Evolutionary conservation across 176 grass and related monocot genomes (phyloP).

Genomic region (Lolium perenne): DNA sequence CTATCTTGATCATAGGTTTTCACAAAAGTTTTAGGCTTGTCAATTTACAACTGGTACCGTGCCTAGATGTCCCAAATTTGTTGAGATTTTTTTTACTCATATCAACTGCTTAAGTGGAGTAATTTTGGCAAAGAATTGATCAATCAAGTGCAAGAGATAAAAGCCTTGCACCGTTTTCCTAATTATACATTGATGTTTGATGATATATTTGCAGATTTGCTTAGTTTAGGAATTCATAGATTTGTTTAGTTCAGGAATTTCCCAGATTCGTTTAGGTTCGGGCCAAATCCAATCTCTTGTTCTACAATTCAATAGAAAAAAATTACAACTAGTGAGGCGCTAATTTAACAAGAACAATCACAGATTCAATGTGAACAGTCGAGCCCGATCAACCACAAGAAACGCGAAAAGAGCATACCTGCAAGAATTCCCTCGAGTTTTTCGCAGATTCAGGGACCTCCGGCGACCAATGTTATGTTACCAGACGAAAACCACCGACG

Average conservation of each 20-base stretch:
- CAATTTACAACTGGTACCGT: not conserved
- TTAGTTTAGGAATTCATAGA: not conserved
- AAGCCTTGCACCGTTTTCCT: not conserved
- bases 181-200: constrained; percentile 8
- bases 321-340: not conserved
- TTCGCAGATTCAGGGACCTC: not conserved
- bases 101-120: not conserved
- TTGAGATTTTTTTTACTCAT: not conserved
- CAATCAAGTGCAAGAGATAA: constrained; percentile 11
- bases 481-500: not conserved
- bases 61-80: not conserved
- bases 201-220: not conserved
- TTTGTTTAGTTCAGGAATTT: not conserved
- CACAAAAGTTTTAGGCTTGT: not conserved
- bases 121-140: not conserved
- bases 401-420: not conserved
- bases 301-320: not conserved
- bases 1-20: not conserved
- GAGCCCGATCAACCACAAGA: not conserved
- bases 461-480: not conserved
- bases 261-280: not conserved
- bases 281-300: not conserved
- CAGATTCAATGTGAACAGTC: not conserved
- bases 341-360: not conserved
- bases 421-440: not conserved